A percentile compares a stretch with the other conserved stretches of the same genome.
phyloP scores from a whole-genome alignment of 257 asterid genomes.

The Solanum chilense region DNA sequence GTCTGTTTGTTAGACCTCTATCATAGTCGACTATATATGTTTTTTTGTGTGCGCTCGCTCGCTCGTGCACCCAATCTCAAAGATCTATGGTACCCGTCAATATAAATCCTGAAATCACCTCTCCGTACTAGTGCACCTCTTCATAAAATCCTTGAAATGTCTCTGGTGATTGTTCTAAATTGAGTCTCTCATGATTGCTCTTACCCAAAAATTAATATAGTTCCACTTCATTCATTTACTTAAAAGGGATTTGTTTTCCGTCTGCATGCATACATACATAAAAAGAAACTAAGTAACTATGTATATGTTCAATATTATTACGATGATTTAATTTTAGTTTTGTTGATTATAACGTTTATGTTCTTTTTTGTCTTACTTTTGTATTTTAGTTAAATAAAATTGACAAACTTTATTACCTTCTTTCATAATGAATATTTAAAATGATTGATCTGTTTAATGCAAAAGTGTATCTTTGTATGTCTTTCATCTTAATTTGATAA shows the following conservation, averaged over 20 bases:
- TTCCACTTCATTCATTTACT: neutral
- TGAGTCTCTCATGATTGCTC: neutral
- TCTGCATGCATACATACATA: neutral
- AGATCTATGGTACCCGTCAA: neutral
- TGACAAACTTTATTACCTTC: neutral
- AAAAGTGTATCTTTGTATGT: neutral
- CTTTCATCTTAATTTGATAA: neutral
- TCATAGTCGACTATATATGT: neutral
- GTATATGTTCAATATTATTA: neutral
- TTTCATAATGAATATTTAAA: neutral
- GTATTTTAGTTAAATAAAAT: neutral
- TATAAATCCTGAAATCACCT: neutral
- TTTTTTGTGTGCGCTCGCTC: no score
- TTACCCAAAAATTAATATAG: neutral
- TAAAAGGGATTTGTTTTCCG: neutral
- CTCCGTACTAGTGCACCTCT: neutral
- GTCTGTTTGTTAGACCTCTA: neutral
- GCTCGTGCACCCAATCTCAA: no score
- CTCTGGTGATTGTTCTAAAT: neutral
- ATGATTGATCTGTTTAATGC: neutral
- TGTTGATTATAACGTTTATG: neutral
- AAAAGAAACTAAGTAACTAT: neutral
- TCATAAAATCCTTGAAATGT: neutral
- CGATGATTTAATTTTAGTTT: neutral
- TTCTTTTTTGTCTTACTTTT: neutral